phyloP scores from a whole-genome alignment of 2,329 filamentous ascomycete genomes.

The Phyllosticta citribraziliensis region DNA sequence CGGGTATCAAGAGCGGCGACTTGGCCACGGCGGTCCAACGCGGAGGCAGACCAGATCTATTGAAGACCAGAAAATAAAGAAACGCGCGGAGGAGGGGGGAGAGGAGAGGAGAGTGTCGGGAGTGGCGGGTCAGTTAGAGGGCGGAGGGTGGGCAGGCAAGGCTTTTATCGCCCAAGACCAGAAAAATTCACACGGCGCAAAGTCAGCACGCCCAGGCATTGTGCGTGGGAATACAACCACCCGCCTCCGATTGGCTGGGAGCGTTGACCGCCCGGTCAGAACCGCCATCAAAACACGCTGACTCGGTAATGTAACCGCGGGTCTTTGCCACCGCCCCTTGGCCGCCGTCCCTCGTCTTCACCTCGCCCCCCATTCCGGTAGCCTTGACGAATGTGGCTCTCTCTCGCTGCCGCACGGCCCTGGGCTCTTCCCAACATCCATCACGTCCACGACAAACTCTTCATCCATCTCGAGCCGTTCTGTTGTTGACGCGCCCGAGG shows the following conservation, averaged over 20 bases:
- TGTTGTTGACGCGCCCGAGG: background rate
- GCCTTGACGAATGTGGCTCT: background rate
- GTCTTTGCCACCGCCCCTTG: slow-evolving; percentile 6
- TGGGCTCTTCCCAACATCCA: background rate
- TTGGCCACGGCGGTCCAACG: slow-evolving; percentile 6
- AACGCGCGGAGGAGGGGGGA: background rate
- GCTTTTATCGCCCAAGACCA: slow-evolving; percentile 9
- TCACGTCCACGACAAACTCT: background rate
- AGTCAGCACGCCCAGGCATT: slow-evolving; percentile 6
- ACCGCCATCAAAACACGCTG: background rate
- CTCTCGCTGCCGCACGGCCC: background rate
- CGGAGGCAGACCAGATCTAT: slow-evolving; percentile 7
- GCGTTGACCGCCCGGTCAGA: background rate
- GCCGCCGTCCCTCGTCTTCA: background rate
- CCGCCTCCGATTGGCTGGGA: background rate
- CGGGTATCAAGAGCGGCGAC: slow-evolving; percentile 11
- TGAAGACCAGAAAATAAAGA: slow-evolving; percentile 1
- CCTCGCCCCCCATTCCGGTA: background rate
- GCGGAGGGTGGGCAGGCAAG: slow-evolving; percentile 1
- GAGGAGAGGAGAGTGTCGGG: background rate
- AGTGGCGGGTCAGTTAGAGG: background rate
- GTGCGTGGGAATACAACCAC: background rate
- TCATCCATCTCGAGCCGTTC: background rate
- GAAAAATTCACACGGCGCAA: slow-evolving; percentile 4
- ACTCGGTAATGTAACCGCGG: background rate